A percentile compares a stretch with the other conserved stretches of the same genome.
Evolutionary conservation across 2,329 filamentous ascomycete species (phyloP).

Genomic region (Bipolaris gigantea): DNA sequence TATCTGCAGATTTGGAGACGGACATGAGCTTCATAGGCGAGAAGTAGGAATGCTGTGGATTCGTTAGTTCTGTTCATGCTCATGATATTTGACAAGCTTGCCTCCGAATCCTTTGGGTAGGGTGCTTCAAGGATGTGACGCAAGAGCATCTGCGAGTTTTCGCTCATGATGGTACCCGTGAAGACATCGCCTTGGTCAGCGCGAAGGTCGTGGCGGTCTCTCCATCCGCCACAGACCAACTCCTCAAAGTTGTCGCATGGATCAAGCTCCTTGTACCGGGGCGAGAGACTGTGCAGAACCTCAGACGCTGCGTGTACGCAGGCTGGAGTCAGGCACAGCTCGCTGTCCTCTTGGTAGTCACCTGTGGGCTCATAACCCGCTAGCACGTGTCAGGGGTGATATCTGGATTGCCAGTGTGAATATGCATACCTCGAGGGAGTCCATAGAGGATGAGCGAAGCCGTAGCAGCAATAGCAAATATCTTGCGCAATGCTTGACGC

Average conservation of each 20-base stretch:
- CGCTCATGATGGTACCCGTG: slow-evolving; percentile 63
- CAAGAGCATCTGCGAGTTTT: slow-evolving; percentile 61
- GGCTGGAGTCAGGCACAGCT: slow-evolving; percentile 58
- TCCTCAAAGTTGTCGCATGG: slow-evolving; percentile 71
- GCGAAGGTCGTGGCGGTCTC: slow-evolving; percentile 64
- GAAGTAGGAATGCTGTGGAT: slow-evolving; percentile 53
- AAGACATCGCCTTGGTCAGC: slow-evolving; percentile 64
- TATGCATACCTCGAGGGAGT: slow-evolving; percentile 13
- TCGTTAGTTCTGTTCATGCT: not conserved
- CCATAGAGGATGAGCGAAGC: slow-evolving; percentile 27
- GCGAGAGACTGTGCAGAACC: slow-evolving; percentile 64
- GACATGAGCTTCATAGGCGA: slow-evolving; percentile 44
- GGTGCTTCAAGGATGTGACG: slow-evolving; percentile 65
- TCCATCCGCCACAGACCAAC: slow-evolving; percentile 69
- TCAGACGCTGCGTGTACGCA: slow-evolving; percentile 66
- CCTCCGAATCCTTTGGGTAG: slow-evolving; percentile 47
- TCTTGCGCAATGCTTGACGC: slow-evolving; percentile 16
- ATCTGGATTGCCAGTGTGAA: not conserved
- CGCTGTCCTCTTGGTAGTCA: slow-evolving; percentile 12
- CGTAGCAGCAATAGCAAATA: slow-evolving; percentile 22
- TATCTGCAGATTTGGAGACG: slow-evolving; percentile 52
- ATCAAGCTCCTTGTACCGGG: slow-evolving; percentile 64
- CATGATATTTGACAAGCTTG: slow-evolving; percentile 4
- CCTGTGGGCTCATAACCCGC: slow-evolving; percentile 9
- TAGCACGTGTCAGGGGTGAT: slow-evolving; percentile 2